phyloP scores from a whole-genome alignment of 2,329 filamentous ascomycete species.

The Thelonectria blattea region DNA sequence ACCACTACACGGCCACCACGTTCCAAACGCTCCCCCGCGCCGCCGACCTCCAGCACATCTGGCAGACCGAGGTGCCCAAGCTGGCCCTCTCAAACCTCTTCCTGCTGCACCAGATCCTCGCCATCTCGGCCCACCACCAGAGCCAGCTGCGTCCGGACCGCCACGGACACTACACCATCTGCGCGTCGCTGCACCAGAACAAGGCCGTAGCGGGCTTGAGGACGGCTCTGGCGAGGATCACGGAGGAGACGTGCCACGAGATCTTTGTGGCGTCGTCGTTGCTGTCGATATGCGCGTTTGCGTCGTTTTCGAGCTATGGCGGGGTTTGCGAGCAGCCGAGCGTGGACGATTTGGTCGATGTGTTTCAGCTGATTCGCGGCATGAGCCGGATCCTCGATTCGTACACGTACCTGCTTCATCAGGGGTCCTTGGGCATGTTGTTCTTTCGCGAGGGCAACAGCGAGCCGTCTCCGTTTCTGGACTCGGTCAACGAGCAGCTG shows the following conservation, averaged over 20 bases:
- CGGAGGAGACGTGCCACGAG: conserved; percentile 40
- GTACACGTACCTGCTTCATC: conserved; percentile 24
- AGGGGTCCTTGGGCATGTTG: conserved; percentile 6
- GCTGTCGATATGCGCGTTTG: conserved; percentile 42
- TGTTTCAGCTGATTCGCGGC: conserved; percentile 41
- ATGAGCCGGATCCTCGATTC: conserved; percentile 41
- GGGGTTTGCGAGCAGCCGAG: conserved; percentile 25
- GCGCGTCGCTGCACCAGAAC: conserved; percentile 43
- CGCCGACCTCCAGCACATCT: conserved; percentile 35
- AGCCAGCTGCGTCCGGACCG: conserved; percentile 37
- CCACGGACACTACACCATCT: conserved; percentile 32
- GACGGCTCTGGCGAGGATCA: conserved; percentile 33
- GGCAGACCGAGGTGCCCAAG: conserved; percentile 39
- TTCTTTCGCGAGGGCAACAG: conserved; percentile 6
- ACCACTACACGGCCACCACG: conserved; percentile 43
- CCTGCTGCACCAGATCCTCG: conserved; percentile 43
- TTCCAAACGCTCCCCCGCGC: conserved; percentile 42
- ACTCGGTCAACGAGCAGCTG: conserved; percentile 16
- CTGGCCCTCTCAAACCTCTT: conserved; percentile 38
- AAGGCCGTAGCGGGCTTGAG: conserved; percentile 41
- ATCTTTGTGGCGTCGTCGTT: conserved; percentile 43
- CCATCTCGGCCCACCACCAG: conserved; percentile 40
- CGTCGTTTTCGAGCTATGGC: conserved; percentile 32
- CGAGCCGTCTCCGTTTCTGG: conserved; percentile 11
- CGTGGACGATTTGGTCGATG: conserved; percentile 42